phyloP scores from a whole-genome alignment of 345 rosid genomes.

The Nasturtium officinale region DNA sequence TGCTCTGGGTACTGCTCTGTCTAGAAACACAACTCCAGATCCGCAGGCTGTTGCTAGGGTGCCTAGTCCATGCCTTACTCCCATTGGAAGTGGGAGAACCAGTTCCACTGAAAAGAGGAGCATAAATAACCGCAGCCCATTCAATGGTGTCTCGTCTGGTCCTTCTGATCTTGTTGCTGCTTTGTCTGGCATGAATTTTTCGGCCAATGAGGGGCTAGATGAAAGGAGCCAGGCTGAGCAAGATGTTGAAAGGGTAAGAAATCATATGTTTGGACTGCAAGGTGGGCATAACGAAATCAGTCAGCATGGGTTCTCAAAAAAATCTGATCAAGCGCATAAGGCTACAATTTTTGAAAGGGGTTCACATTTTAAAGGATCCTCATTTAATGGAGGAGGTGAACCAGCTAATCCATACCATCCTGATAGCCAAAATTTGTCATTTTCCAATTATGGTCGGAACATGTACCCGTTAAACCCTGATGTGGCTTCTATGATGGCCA shows the following conservation, averaged over 20 bases:
- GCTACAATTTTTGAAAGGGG: constrained; percentile 33
- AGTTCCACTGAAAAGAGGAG: constrained; percentile 64
- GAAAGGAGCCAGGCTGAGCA: constrained; percentile 54
- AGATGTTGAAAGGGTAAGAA: constrained; percentile 54
- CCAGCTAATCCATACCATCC: constrained; percentile 52
- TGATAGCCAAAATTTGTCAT: constrained; percentile 37
- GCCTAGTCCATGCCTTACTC: constrained; percentile 88
- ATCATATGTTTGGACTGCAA: constrained; percentile 54
- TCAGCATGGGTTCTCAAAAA: constrained; percentile 45
- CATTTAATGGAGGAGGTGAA: constrained; percentile 52
- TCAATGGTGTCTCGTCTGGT: constrained; percentile 58
- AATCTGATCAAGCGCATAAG: constrained; percentile 46
- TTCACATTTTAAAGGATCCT: constrained; percentile 37
- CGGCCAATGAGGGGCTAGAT: constrained; percentile 50
- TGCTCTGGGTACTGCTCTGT: constrained; percentile 73
- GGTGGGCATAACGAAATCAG: constrained; percentile 44
- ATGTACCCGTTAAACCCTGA: constrained; percentile 65
- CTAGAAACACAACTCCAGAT: constrained; percentile 90
- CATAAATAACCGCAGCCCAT: constrained; percentile 52
- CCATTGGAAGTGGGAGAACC: constrained; percentile 80
- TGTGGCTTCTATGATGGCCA: constrained; percentile 60
- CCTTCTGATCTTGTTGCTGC: constrained; percentile 63
- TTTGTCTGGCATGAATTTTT: constrained; percentile 69
- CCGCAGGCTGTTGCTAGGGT: constrained; percentile 73
- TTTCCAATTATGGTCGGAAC: constrained; percentile 43